Conservation (phyloP, 2,329 filamentous ascomycete species). For the Fusarium pseudograminearum region DNA sequence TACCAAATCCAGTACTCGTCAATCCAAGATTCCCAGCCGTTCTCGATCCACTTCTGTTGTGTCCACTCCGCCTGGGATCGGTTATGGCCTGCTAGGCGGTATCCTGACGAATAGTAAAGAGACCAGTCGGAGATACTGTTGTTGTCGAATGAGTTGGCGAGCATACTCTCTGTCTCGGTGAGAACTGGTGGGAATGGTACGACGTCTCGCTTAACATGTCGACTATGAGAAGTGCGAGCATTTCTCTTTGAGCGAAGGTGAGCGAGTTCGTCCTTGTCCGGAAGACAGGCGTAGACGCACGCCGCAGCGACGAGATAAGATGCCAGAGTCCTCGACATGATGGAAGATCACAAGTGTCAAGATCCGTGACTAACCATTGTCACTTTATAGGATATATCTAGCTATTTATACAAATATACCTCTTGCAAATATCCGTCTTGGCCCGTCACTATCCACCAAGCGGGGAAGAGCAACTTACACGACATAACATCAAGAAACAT, state of each 20-base stretch:
- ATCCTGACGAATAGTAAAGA: slow-evolving; percentile 37
- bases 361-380: accelerated
- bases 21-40: slow-evolving; percentile 37
- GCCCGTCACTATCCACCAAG: not conserved
- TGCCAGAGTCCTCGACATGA: slow-evolving; percentile 26
- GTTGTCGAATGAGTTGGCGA: slow-evolving; percentile 36
- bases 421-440: not conserved
- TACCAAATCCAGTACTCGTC: slow-evolving; percentile 41
- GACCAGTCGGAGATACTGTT: slow-evolving; percentile 36
- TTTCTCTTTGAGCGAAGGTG: slow-evolving; percentile 15
- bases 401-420: slow-evolving; percentile 9
- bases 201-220: slow-evolving; percentile 18
- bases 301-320: slow-evolving; percentile 27
- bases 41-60: slow-evolving; percentile 35
- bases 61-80: slow-evolving; percentile 38
- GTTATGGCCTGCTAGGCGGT: slow-evolving; percentile 36
- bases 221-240: not conserved
- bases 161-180: slow-evolving; percentile 8
- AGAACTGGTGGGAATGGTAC: slow-evolving; percentile 20
- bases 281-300: slow-evolving; percentile 32
- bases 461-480: slow-evolving; percentile 8
- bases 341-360: not conserved
- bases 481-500: not conserved
- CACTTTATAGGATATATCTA: accelerated
- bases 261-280: slow-evolving; percentile 29